A percentile compares a stretch with the other conserved stretches of the same genome.
Evolutionary conservation across 139 green algal species (phyloP).

Genomic region (Chlorella sp.): DNA sequence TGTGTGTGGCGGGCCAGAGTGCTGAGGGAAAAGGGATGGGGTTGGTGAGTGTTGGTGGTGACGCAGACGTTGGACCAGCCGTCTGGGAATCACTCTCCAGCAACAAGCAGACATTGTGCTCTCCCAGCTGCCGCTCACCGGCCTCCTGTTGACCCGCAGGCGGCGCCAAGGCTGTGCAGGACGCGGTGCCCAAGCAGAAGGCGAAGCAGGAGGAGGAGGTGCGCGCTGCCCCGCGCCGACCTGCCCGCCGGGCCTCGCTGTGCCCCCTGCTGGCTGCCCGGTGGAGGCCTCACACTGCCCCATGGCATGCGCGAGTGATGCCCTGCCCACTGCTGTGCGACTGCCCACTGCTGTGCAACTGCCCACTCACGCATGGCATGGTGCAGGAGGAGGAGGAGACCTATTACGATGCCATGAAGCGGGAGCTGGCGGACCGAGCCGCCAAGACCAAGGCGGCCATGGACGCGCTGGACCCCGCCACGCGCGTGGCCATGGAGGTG

Average conservation of each 20-base stretch:
- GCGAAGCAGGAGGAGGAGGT: conserved; percentile 38
- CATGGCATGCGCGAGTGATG: background rate
- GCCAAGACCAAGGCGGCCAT: conserved; percentile 71
- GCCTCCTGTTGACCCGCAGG: background rate
- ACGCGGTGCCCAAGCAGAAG: conserved; percentile 6
- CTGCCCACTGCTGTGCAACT: background rate
- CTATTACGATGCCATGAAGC: conserved; percentile 92
- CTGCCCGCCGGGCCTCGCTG: background rate
- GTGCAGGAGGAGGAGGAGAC: conserved; percentile 67
- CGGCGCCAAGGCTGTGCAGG: conserved; percentile 44
- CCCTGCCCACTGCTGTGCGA: background rate
- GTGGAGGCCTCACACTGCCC: too few species aligned
- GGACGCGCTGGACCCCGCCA: conserved; percentile 73
- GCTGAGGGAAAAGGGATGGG: too few species aligned
- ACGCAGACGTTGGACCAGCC: too few species aligned
- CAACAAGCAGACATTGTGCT: too few species aligned
- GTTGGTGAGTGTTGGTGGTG: too few species aligned
- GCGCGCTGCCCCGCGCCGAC: too few species aligned
- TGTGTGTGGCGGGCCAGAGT: background rate
- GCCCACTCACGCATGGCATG: background rate
- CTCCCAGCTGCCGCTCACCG: too few species aligned
- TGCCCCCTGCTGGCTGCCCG: too few species aligned
- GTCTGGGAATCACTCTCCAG: too few species aligned
- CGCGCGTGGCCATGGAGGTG: conserved; percentile 85
- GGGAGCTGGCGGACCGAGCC: conserved; percentile 76